Evolutionary conservation across 768 basidiomycete species (phyloP), one percentile per base, ranked within the genome.

Genomic region (Psilocybe cubensis): DNA sequence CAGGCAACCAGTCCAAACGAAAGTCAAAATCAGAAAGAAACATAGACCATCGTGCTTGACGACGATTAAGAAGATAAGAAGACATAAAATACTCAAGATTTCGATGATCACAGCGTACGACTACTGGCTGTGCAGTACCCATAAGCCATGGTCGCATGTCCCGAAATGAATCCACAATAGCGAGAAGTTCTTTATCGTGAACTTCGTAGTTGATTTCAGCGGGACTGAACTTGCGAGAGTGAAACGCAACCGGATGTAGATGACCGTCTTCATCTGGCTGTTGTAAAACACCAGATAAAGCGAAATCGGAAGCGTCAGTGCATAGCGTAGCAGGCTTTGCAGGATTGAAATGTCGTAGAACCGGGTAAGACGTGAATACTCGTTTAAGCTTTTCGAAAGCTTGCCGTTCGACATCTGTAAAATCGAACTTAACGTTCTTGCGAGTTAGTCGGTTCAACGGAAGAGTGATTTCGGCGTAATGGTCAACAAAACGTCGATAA

Each of bases 121-220:
- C 54, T 43, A 76, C 64, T 0, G 64, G 57, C 12, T 55, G 57
- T 10, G 56, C 46, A 8, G 71, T 66, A 8, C 75, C 67, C 9
- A 72, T 60, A 24, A 73, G 64, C 67, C 68, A 70, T 42, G 73
- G 63, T 7, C 69, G 59, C 72, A 72, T 73, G 10, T 74, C 69
- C 0, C 63, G 45, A 33, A 83, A 70, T 0, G 72, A 68, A 28
- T 72, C 62, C 3, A 83, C 65, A 44, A 84, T 74, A 1, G 78
- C 80, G 1, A 84, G 73, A 0, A 83, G 65, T 68, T 85, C 83
- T 63, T 82, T 80, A 47, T 85, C 75, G 56, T 84, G 75, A 25
- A 80, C 74, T 14, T 80, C 70, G 58, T 85, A 85, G 63, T 83
- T 85, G 4, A 66, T 31, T 61, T 86, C 75, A 0, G 76, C 66